Conservation (phyloP, 1,284 basidiomycete species). For the Naganishia liquefaciens region DNA sequence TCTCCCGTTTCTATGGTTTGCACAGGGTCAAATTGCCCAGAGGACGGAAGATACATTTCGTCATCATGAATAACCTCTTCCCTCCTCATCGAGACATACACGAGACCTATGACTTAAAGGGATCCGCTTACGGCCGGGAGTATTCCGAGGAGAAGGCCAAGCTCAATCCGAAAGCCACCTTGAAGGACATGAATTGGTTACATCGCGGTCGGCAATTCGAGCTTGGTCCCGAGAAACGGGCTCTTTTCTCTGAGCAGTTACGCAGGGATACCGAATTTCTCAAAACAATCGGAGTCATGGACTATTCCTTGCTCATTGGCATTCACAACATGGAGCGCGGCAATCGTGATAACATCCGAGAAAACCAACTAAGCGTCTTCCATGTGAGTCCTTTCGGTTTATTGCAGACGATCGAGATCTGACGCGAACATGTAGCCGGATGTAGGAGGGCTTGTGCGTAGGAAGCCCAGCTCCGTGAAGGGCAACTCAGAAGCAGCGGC, state of each 20-base stretch:
- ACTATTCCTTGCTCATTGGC: slow-evolving; percentile 91
- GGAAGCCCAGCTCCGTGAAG: slow-evolving; percentile 63
- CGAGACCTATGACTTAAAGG: slow-evolving; percentile 97
- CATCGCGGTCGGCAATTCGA: slow-evolving; percentile 74
- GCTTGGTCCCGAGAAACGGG: slow-evolving; percentile 90
- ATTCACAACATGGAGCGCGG: slow-evolving; percentile 90
- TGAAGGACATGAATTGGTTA: slow-evolving; percentile 98
- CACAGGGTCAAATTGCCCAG: slow-evolving; percentile 94
- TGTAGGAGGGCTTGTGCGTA: slow-evolving; percentile 58
- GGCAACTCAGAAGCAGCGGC: slow-evolving; percentile 72
- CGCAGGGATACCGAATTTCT: slow-evolving; percentile 82
- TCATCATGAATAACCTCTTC: slow-evolving; percentile 99
- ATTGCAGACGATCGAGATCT: background rate
- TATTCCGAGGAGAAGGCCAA: slow-evolving; percentile 82
- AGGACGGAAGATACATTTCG: slow-evolving; percentile 95
- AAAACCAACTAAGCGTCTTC: slow-evolving; percentile 87
- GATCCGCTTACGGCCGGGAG: slow-evolving; percentile 83
- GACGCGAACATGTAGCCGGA: slow-evolving; percentile 60
- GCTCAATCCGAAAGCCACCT: slow-evolving; percentile 78
- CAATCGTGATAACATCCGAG: slow-evolving; percentile 85
- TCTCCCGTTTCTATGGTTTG: slow-evolving; percentile 92
- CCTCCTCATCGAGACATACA: slow-evolving; percentile 96
- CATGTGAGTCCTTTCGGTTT: slow-evolving; percentile 60
- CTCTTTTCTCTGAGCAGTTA: slow-evolving; percentile 84
- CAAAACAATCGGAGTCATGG: slow-evolving; percentile 85